These are phyloP conservation scores for Firmiana major DNA, from an alignment of 345 rosid genomes.

Conservation along the genomic window DNA sequence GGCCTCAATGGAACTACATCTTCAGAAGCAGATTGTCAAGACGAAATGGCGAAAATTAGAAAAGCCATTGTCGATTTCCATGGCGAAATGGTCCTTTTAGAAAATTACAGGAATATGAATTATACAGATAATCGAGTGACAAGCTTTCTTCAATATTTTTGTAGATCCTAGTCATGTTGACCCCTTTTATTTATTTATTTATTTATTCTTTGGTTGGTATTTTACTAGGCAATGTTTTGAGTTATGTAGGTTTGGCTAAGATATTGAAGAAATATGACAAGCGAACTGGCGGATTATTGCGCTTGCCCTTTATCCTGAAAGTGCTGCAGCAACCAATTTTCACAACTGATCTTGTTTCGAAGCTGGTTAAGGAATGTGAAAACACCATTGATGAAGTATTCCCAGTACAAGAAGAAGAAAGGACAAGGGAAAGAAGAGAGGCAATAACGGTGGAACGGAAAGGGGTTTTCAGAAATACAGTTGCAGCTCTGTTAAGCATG, in stretches of 20 bases:
- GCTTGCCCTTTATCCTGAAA: too few relatives aligned
- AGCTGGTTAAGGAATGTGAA: too few relatives aligned
- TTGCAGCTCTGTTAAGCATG: slow-evolving; percentile 71
- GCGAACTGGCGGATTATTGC: too few relatives aligned
- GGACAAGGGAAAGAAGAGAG: slow-evolving; percentile 16
- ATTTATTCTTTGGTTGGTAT: background rate
- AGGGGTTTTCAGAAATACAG: slow-evolving; percentile 68
- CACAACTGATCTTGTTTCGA: too few relatives aligned
- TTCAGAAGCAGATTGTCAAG: slow-evolving; percentile 38
- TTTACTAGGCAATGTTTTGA: background rate
- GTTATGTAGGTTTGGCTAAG: too few relatives aligned
- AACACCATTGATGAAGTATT: slow-evolving; percentile 57
- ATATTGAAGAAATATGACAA: too few relatives aligned
- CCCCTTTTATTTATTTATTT: too few relatives aligned
- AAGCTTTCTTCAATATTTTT: background rate
- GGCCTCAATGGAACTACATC: slow-evolving; percentile 40
- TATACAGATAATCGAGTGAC: slow-evolving; percentile 51
- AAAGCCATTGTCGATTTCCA: slow-evolving; percentile 78
- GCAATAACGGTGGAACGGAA: slow-evolving; percentile 23
- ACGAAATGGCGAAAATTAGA: slow-evolving; percentile 52
- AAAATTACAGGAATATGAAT: slow-evolving; percentile 79
- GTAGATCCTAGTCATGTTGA: background rate
- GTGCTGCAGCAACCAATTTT: too few relatives aligned
- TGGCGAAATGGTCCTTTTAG: slow-evolving; percentile 88
- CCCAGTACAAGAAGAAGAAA: slow-evolving; percentile 31